Evolutionary conservation across 2,329 filamentous ascomycete species (phyloP), one percentile per base, ranked within the genome.

Genomic region (Trichoderma polysporum): DNA sequence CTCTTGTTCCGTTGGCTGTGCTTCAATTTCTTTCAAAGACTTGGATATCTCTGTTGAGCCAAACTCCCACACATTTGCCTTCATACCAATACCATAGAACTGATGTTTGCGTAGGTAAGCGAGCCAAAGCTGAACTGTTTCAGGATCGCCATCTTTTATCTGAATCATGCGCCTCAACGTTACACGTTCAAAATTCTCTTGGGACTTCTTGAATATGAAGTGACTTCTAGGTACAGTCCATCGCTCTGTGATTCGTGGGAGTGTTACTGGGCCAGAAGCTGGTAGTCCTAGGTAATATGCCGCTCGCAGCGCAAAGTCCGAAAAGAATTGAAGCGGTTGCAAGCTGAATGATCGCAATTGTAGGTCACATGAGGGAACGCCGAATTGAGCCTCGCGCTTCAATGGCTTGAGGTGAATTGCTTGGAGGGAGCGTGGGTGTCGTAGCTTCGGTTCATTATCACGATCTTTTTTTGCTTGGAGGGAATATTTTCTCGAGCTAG

Each of bases 51-150:
- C 90, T 68, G 94, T 76, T 66, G 86, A 85, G 74, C 91, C 88
- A 79, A 92, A 94, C 76, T 97, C 92, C 89, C 91, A 99, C 58
- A 98, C 86, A 77, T 99, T 97, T 62, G 95, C 95, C 85, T 99
- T 99, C 93, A 99, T 96, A 74, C 95, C 95, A 47, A 98, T 90
- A n/a, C 95, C 95, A 72, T 96, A 92, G 77, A 95, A 97, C 49
- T 93, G 92, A 76, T 97, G 91, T 80, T 97, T 97, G 75, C 91
- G 88, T 75, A 99, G 78, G 76, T 97, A 98, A 0, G 93, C 93
- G 67, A 99, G 82, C 95, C 95, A 99, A 31, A 94, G 79, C 79
- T 96, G 91, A 39, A 99, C 93, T 1, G 89, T 90, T 77, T 97
- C 92, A 0, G 93, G 89, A 74, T 97, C 86, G 0, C 93, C 95